Evolutionary conservation across 1,284 basidiomycete species (phyloP).

Genomic region (Ustilago sp.): DNA sequence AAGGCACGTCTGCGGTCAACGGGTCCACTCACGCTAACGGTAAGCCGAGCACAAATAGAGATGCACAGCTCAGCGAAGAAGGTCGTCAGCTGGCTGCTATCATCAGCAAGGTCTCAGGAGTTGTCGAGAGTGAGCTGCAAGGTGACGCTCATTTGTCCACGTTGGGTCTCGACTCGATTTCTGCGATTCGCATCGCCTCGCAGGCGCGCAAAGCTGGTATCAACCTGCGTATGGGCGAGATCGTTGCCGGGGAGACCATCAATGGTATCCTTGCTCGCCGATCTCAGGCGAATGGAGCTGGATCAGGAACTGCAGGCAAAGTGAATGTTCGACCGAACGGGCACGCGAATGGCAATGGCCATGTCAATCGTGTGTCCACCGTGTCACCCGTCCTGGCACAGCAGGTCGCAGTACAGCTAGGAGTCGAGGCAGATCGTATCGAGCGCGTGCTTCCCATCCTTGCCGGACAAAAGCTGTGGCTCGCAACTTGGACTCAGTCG

Average conservation of each 20-base stretch:
- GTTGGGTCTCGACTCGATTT: conserved; percentile 67
- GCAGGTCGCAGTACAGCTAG: conserved; percentile 21
- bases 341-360: conserved; percentile 13
- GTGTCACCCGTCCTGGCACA: conserved; percentile 15
- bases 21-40: conserved; percentile 1
- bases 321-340: conserved; percentile 16
- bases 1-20: neutral
- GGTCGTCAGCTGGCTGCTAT: conserved; percentile 44
- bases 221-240: conserved; percentile 51
- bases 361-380: neutral
- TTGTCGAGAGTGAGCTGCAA: conserved; percentile 27
- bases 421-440: conserved; percentile 24
- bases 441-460: conserved; percentile 54
- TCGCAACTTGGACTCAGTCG: conserved; percentile 43
- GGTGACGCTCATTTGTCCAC: conserved; percentile 43
- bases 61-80: conserved; percentile 25
- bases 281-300: conserved; percentile 9
- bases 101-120: conserved; percentile 38
- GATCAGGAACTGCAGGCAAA: neutral
- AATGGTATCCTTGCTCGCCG: conserved; percentile 28
- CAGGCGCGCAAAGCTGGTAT: conserved; percentile 50
- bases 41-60: neutral
- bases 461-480: conserved; percentile 56
- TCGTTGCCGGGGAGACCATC: conserved; percentile 53
- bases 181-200: conserved; percentile 61